phyloP scores from a whole-genome alignment of 352 stramenopile species.

The Pythium grandisporangium region DNA sequence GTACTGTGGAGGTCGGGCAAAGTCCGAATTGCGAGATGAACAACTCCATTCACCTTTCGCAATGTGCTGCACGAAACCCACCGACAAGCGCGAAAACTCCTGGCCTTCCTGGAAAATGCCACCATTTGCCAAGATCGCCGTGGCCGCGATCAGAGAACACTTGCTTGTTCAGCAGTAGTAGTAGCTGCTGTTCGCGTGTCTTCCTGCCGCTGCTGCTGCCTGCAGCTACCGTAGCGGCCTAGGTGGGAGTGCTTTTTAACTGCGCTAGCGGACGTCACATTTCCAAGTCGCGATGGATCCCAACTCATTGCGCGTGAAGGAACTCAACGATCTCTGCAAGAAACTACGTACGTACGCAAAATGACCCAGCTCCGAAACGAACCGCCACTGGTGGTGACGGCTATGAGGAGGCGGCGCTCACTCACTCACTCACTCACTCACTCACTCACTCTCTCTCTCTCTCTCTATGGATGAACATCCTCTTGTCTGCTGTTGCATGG shows the following conservation, averaged over 20 bases:
- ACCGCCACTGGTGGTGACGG: no score
- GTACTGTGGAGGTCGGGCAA: no score
- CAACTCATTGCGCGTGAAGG: constrained; percentile 58
- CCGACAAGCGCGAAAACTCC: no score
- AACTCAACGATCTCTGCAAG: constrained; percentile 79
- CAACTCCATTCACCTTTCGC: no score
- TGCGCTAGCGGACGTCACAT: neutral
- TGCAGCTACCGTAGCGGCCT: neutral
- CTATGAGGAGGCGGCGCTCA: no score
- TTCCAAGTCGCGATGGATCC: constrained; percentile 39
- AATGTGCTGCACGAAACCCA: no score
- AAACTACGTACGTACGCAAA: constrained; percentile 43
- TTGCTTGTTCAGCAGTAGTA: neutral
- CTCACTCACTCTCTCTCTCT: constrained; percentile 1
- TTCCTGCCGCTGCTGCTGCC: neutral
- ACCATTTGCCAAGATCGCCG: neutral
- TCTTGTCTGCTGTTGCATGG: no score
- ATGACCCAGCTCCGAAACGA: no score
- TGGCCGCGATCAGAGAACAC: neutral
- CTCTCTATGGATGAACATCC: no score
- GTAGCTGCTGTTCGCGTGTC: no score
- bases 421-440: neutral
- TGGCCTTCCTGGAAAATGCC: neutral
- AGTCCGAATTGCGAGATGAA: no score
- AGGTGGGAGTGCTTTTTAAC: neutral